Percentiles rank a stretch among this genome's conserved stretches.
Conservation (phyloP, 805 yeast species). For the Pichia heedii region DNA sequence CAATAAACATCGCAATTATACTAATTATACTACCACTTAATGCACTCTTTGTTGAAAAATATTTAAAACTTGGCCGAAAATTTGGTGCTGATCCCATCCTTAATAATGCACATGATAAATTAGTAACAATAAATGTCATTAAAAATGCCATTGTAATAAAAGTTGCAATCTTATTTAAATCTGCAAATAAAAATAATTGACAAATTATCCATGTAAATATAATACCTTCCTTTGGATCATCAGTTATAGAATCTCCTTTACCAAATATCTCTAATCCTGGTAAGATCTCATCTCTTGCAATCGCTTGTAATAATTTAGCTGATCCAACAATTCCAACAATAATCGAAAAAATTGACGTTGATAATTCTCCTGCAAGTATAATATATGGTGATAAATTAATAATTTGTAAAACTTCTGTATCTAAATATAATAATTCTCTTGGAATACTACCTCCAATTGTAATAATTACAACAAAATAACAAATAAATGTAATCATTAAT, state of each 20-base stretch:
- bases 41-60: conserved; percentile 78
- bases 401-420: conserved; percentile 80
- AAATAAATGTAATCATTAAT: conserved; percentile 59
- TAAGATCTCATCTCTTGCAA: conserved; percentile 78
- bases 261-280: conserved; percentile 66
- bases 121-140: conserved; percentile 92
- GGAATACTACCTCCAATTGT: conserved; percentile 78
- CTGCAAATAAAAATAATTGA: conserved; percentile 79
- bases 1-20: conserved; percentile 82
- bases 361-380: conserved; percentile 79
- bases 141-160: conserved; percentile 95
- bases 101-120: conserved; percentile 84
- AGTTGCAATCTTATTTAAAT: conserved; percentile 89
- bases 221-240: conserved; percentile 60
- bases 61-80: conserved; percentile 90
- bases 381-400: conserved; percentile 60
- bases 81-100: conserved; percentile 95
- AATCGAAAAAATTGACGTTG: conserved; percentile 86
- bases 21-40: conserved; percentile 62
- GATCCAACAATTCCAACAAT: conserved; percentile 96
- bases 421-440: conserved; percentile 63
- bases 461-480: conserved; percentile 73
- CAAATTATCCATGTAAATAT: conserved; percentile 72
- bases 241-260: conserved; percentile 32
- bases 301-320: conserved; percentile 83